A percentile compares a stretch with the other conserved stretches of the same genome.
These are phyloP conservation scores for Biscutella laevigata DNA, from an alignment of 441 rosid genomes.

Conservation along the genomic window DNA sequence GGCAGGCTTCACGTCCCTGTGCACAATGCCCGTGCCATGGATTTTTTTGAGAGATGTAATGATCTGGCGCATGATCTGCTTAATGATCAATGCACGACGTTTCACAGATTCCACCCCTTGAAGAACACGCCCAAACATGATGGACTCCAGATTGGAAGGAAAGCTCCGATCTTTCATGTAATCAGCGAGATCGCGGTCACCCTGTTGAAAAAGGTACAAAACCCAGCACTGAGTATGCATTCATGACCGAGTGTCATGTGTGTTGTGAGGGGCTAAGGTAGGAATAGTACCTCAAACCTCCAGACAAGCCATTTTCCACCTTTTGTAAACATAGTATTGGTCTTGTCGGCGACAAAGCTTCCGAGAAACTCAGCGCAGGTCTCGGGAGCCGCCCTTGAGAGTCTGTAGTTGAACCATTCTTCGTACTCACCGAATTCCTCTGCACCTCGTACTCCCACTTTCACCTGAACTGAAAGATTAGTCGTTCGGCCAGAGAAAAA, in stretches of 20 bases:
- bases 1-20: constrained; percentile 85
- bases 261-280: too few relatives aligned
- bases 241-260: too few relatives aligned
- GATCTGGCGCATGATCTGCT: constrained; percentile 89
- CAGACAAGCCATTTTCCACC: constrained; percentile 99
- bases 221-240: too few relatives aligned
- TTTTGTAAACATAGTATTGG: constrained; percentile 48
- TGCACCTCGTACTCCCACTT: constrained; percentile 73
- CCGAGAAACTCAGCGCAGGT: constrained; percentile 92
- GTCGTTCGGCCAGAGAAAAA: too few relatives aligned
- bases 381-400: constrained; percentile 95
- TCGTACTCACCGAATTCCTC: constrained; percentile 80
- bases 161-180: constrained; percentile 83
- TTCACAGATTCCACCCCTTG: constrained; percentile 67
- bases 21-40: constrained; percentile 87
- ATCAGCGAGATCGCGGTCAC: constrained; percentile 73
- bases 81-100: constrained; percentile 73
- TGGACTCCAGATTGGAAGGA: constrained; percentile 72
- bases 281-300: constrained; percentile 77
- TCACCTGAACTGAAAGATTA: constrained; percentile 41
- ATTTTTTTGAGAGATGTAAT: constrained; percentile 77
- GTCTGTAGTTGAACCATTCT: constrained; percentile 95
- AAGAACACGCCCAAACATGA: constrained; percentile 76
- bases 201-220: too few relatives aligned
- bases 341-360: constrained; percentile 72